Conservation (phyloP, 441 rosid species). For the Croton setiger region DNA sequence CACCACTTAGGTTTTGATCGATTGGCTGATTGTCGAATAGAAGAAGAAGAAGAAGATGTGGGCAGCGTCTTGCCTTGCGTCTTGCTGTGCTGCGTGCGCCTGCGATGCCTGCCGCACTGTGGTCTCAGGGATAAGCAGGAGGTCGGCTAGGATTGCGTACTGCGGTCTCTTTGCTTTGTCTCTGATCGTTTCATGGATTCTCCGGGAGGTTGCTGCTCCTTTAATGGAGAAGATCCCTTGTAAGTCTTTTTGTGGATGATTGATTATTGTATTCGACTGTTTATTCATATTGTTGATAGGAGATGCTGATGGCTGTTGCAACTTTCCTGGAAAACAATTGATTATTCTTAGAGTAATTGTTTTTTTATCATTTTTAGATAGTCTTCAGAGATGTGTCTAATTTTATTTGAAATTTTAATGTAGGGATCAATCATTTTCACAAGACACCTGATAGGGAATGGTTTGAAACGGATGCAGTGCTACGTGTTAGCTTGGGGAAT, state of each 20-base stretch:
- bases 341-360: not conserved
- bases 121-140: constrained; percentile 81
- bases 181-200: constrained; percentile 79
- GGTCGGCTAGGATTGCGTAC: constrained; percentile 91
- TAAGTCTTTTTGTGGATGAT: constrained; percentile 33
- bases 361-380: not conserved
- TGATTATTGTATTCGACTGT: not conserved
- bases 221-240: constrained; percentile 94
- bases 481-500: constrained; percentile 95
- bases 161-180: constrained; percentile 91
- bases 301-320: not conserved
- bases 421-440: constrained; percentile 93
- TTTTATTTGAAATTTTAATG: constrained; percentile 16
- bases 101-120: constrained; percentile 89
- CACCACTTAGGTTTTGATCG: not conserved
- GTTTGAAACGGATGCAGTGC: constrained; percentile 92
- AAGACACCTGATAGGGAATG: constrained; percentile 83
- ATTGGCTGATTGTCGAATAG: not conserved
- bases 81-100: constrained; percentile 92
- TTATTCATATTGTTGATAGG: not conserved
- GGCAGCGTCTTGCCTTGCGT: constrained; percentile 92
- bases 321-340: not conserved
- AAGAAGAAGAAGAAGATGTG: constrained; percentile 44
- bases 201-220: constrained; percentile 93
- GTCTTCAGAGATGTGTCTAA: constrained; percentile 9